These are phyloP conservation scores for Thelonectria olida DNA, from an alignment of 2,329 filamentous ascomycete species.

Conservation along the genomic window DNA sequence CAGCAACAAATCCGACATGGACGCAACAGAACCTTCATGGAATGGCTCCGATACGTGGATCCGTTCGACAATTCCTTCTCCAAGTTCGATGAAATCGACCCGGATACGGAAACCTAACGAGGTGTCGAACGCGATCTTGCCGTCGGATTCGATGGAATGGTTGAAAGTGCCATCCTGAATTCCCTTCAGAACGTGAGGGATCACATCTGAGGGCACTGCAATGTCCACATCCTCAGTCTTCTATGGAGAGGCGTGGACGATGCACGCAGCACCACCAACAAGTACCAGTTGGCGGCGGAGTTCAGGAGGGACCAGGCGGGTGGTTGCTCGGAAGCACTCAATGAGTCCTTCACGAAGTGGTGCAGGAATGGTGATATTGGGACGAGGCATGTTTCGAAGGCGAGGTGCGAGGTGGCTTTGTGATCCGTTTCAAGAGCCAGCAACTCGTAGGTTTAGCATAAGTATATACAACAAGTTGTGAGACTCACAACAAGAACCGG, in stretches of 20 bases:
- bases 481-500: too few species aligned
- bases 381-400: too few species aligned
- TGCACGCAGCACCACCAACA: constrained; percentile 18
- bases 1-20: constrained; percentile 14
- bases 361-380: too few species aligned
- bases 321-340: too few species aligned
- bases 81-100: constrained; percentile 17
- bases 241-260: constrained; percentile 14
- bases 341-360: too few species aligned
- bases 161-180: constrained; percentile 2
- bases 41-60: constrained; percentile 7
- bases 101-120: constrained; percentile 18
- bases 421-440: too few species aligned
- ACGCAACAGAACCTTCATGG: constrained; percentile 6
- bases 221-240: constrained; percentile 21
- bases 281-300: constrained; percentile 11
- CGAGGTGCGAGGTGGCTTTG: too few species aligned
- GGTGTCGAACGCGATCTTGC: constrained; percentile 17
- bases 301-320: too few species aligned
- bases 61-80: not conserved
- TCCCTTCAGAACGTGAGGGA: constrained; percentile 3
- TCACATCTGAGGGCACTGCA: constrained; percentile 7
- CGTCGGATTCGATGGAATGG: constrained; percentile 17
- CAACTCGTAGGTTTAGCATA: too few species aligned
- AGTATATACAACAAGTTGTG: too few species aligned